phyloP scores from a whole-genome alignment of 2,329 filamentous ascomycete species.

The Cryphonectria nitschkei region DNA sequence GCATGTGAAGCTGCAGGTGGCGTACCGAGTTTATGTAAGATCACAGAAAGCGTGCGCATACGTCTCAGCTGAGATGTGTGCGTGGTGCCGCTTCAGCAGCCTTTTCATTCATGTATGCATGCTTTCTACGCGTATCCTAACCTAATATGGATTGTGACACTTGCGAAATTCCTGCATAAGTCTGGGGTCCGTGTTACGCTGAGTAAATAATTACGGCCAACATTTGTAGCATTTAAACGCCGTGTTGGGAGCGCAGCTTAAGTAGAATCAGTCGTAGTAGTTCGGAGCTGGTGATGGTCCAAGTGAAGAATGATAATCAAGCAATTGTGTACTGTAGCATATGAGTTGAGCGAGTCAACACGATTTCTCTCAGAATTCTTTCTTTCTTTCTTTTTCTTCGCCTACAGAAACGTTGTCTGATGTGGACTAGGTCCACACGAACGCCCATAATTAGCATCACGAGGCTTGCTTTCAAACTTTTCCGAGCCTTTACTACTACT shows the following conservation, averaged over 20 bases:
- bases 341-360: neutral
- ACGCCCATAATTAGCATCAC: neutral
- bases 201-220: neutral
- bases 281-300: neutral
- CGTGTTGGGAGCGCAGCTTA: neutral
- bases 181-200: neutral
- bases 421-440: neutral
- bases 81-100: neutral
- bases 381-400: neutral
- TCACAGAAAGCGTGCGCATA: neutral
- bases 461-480: neutral
- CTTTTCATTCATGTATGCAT: neutral
- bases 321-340: neutral
- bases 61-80: neutral
- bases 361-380: neutral
- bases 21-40: constrained; percentile 9
- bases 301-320: neutral
- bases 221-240: neutral
- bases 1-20: neutral
- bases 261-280: neutral
- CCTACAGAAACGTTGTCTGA: neutral
- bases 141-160: neutral
- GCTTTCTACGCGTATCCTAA: neutral
- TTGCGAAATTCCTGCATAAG: neutral
- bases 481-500: neutral